Conservation (phyloP, 768 basidiomycete species). For the Leucosporidium yakuticum region DNA sequence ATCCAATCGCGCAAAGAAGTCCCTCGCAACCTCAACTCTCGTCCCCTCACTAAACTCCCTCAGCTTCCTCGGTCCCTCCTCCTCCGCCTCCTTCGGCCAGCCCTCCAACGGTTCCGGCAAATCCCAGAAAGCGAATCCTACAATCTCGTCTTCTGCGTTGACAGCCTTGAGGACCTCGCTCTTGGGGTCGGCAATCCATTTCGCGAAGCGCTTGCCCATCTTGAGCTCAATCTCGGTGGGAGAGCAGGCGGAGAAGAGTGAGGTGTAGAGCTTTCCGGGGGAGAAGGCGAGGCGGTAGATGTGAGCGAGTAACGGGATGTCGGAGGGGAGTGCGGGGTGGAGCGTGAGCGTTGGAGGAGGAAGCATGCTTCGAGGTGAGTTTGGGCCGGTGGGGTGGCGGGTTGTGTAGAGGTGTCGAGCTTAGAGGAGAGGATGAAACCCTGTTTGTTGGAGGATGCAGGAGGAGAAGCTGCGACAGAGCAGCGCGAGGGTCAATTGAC, state of each 20-base stretch:
- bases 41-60: neutral
- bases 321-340: constrained; percentile 1
- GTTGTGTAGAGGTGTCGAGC: no score
- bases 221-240: neutral
- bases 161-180: neutral
- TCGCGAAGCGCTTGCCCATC: neutral
- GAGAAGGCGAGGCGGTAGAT: constrained; percentile 1
- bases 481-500: no score
- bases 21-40: neutral
- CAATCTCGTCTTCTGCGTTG: neutral
- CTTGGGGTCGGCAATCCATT: neutral
- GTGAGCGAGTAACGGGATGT: neutral
- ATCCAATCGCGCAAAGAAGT: neutral
- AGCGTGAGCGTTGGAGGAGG: neutral
- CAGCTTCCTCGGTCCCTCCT: neutral
- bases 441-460: no score
- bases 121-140: neutral
- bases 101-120: neutral
- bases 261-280: neutral
- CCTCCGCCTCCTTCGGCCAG: neutral
- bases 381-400: no score
- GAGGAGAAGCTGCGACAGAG: no score
- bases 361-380: no score
- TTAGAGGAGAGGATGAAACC: no score
- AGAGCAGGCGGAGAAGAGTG: neutral